Evolutionary conservation across 202 grass and related monocot genomes (phyloP), one percentile per base, ranked within the genome.

Genomic region (Zoysia matrella): DNA sequence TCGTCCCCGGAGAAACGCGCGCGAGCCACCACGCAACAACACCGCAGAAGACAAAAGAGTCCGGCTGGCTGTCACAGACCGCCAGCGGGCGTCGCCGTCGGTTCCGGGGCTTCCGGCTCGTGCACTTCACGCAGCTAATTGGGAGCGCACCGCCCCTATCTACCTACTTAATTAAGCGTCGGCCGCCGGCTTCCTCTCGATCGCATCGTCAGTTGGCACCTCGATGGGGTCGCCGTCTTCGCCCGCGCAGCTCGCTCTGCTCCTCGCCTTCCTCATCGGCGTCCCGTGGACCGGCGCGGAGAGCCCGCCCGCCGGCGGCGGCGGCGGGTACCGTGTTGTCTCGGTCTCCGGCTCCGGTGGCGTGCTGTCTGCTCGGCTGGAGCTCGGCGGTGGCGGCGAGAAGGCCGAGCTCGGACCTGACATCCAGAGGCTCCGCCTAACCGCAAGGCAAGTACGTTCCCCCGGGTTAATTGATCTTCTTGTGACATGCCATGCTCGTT

Each of bases 391-490:
- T 30, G 49, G 60, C 72, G 14, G 30, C 56, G 18, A 3, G 8
- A 43, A 42, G 30, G 0, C 44, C 13, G 46, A 68, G 55, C 77
- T 91, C 52, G 92, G 88, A 4, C 62, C 83, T 1, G 90, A 92
- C 41, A 77, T 93, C 13, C 52, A 58, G 63, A 77, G 39, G 45
- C 90, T 98, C 66, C 42, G 52, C 71, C 73, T 98, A 6, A 80
- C 88, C 13, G 92, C 90, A 11, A 94, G 88, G 95, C 82, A 84
- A 88, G 78, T 87, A n/a, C 7, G 43, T 52, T 16, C 46, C 58
- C 15, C 53, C 22, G 8, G 13, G 60, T 42, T 22, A 48, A 4
- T 0, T 3, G 36, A 11, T 65, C 6, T 11, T 2, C 48, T 15
- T n/a, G 13, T 47, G 15, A 7, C 53, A 11, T 60, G 3, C 12